Conservation (phyloP, 208 protist species). For the Acanthamoeba sp. region DNA sequence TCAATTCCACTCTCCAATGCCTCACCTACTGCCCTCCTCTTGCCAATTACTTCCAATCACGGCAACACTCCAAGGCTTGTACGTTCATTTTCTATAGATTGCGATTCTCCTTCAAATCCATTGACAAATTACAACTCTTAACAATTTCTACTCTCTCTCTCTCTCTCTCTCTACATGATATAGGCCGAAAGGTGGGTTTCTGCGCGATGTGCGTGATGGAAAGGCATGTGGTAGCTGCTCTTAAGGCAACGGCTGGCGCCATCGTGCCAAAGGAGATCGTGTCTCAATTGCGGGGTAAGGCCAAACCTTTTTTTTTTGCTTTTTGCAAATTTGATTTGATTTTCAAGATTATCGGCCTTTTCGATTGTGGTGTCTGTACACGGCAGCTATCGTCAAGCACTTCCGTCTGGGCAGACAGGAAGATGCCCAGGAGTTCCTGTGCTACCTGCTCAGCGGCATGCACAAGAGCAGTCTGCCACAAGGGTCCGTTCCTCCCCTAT, state of each 20-base stretch:
- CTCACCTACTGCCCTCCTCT: slow-evolving; percentile 89
- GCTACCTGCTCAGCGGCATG: slow-evolving; percentile 87
- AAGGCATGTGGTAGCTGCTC: slow-evolving; percentile 75
- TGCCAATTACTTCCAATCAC: slow-evolving; percentile 83
- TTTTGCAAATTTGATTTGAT: too few species aligned
- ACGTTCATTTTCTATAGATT: background rate
- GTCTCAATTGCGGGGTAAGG: slow-evolving; percentile 70
- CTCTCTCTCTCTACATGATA: too few species aligned
- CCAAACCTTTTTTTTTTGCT: background rate
- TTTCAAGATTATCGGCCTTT: too few species aligned
- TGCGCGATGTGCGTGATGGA: slow-evolving; percentile 88
- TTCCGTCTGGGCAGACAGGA: slow-evolving; percentile 91
- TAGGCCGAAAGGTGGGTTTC: slow-evolving; percentile 74
- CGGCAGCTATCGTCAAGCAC: slow-evolving; percentile 78
- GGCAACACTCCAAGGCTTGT: slow-evolving; percentile 75
- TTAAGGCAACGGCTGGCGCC: slow-evolving; percentile 19
- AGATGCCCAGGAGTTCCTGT: slow-evolving; percentile 93
- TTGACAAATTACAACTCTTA: background rate
- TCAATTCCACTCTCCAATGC: slow-evolving; percentile 92
- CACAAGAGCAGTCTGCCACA: slow-evolving; percentile 82
- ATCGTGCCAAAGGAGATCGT: slow-evolving; percentile 83
- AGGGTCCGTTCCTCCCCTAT: background rate
- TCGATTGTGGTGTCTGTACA: background rate
- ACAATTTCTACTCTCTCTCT: too few species aligned
- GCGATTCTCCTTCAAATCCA: background rate